Evolutionary conservation across 23 red algal genomes (phyloP), one percentile per base, ranked within the genome.

Genomic region (Gracilaria gracilis): DNA sequence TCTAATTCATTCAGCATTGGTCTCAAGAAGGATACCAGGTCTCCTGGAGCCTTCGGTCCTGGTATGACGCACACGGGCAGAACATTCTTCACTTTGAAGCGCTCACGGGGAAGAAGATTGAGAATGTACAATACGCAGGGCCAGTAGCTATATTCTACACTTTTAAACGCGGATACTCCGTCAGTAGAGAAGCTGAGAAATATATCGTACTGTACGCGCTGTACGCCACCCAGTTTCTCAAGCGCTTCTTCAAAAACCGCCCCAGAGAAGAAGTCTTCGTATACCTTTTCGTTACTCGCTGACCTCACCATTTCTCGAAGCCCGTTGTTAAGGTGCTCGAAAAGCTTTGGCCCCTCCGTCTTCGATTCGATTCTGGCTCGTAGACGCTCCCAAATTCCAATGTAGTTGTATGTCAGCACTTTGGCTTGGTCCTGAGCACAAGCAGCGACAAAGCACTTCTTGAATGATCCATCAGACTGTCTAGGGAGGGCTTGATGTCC

Each of bases 261-360:
- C 3, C 76, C 76, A 6, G 76, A 80, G 48, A 80, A 54, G 13
- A 80, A 80, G 39, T 80, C 76, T 21, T 8, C 0, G 54, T 57
- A 80, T 39, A 0, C 1, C 14, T 6, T 2, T 47, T 29, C 13
- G 29, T 39, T 5, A 0, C 21, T 78, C 29, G 29, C 11, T 78
- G 14, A 3, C 5, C 4, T 29, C 14, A 0, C 11, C 3, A 50
- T 5, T 16, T 32, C 9, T 9, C 48, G 40, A 5, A 39, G 39
- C 49, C 38, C 9, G 24, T 6, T 21, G 2, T 47, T 8, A 21
- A 54, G 23, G 21, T 78, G 32, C 20, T 36, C 32, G 16, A 67
- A 67, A 33, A 67, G 62, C 62, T 14, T 33, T 9, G 62, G 62
- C 2, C 27, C 62, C 2, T 33, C 62, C 24, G 4, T 15, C 27